These are phyloP conservation scores for Diaporthe sp. DNA, from an alignment of 2,329 filamentous ascomycete genomes.

Conservation along the genomic window DNA sequence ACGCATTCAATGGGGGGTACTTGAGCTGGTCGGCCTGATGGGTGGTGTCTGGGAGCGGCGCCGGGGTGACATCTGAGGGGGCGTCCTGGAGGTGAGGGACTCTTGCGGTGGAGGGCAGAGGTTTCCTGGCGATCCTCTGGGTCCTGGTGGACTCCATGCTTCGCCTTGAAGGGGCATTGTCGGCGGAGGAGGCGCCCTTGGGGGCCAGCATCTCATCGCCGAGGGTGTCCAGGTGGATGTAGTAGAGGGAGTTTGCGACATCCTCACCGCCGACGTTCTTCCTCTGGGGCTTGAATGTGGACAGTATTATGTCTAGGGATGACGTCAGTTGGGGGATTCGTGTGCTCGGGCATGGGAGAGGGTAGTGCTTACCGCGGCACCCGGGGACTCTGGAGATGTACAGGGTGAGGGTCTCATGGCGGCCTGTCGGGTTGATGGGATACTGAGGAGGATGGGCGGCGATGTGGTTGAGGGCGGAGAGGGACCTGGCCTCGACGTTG, in stretches of 20 bases:
- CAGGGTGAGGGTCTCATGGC: slow-evolving; percentile 78
- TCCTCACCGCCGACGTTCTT: slow-evolving; percentile 92
- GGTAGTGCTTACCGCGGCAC: slow-evolving; percentile 75
- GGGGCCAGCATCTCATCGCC: slow-evolving; percentile 58
- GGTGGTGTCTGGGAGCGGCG: background rate
- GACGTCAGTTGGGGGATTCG: slow-evolving; percentile 33
- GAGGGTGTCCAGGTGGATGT: slow-evolving; percentile 80
- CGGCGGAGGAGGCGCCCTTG: slow-evolving; percentile 40
- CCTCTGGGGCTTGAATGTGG: slow-evolving; percentile 86
- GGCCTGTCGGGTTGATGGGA: slow-evolving; percentile 77
- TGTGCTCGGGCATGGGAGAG: slow-evolving; percentile 30
- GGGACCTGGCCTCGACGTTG: slow-evolving; percentile 81
- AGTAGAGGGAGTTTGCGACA: slow-evolving; percentile 89
- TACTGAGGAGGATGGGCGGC: slow-evolving; percentile 90
- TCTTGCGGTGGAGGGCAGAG: slow-evolving; percentile 52
- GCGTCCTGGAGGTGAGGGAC: slow-evolving; percentile 24
- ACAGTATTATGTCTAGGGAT: slow-evolving; percentile 84
- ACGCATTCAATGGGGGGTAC: background rate
- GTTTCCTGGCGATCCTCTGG: slow-evolving; percentile 61
- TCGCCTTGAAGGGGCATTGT: slow-evolving; percentile 50
- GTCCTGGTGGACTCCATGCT: slow-evolving; percentile 56
- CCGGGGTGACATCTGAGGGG: background rate
- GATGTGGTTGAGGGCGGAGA: slow-evolving; percentile 81
- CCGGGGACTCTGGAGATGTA: slow-evolving; percentile 96
- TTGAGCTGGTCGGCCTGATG: background rate